Base-by-base conservation (phyloP, 108 stramenopile species). In the Mediolabrus comicus region DNA sequence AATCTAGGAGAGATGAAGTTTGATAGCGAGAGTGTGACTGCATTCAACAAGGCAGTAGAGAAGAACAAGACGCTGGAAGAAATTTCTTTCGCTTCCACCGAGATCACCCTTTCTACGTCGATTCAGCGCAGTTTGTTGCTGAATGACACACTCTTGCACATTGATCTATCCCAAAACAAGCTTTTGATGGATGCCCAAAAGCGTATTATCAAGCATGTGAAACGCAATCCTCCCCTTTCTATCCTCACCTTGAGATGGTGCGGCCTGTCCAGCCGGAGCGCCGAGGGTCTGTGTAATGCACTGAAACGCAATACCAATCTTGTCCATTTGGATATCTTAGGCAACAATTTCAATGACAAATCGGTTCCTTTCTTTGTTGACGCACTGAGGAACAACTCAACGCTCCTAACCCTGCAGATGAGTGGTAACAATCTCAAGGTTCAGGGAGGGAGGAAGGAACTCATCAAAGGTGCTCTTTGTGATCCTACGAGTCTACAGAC, bases 371-470 rank as follows among this genome's bases (percentile, higher is more conserved):
- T 24, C 0, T 25, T 69, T 6, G 41, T 60, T 25, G 69, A 59
- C 29, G 29, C 49, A 29, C 26, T 69, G 69, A 59, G 59, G 14
- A 43, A 69, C 7, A 69, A 69, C 58, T 58, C 43, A 3, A 53
- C 57, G 19, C 58, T 69, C 10, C 69, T 59, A 36, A 46, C 53
- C 28, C n/a, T 54, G 2, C 11, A 54, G 0, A 13, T 54, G 2
- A 10, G 10, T 8, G 25, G 17, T 0, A 54, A 26, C 10, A 29
- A 54, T 2, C 0, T 54, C 62, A 43, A 63, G 3, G n/a, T n/a
- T n/a, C n/a, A n/a, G n/a, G n/a, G n/a, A n/a, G n/a, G n/a, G n/a
- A n/a, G n/a, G n/a, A n/a, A n/a, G n/a, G n/a, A n/a, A n/a, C n/a
- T n/a, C n/a, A n/a, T n/a, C n/a, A n/a, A n/a, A n/a, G n/a, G n/a